These are phyloP conservation scores for Euphorbia schlechtendalii DNA, from an alignment of 441 rosid genomes.

Conservation along the genomic window DNA sequence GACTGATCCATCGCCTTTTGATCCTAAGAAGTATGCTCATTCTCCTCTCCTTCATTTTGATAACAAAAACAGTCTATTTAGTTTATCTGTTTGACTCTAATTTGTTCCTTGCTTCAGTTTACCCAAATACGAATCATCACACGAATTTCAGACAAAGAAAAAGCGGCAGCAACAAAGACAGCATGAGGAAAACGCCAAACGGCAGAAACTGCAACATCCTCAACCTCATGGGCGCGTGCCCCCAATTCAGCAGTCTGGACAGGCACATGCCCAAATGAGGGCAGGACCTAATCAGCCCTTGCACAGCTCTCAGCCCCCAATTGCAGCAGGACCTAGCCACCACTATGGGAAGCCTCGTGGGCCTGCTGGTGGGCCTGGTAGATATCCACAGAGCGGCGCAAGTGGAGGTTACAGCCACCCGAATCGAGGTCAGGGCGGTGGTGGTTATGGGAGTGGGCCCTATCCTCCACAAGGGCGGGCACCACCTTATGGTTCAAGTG, in stretches of 20 bases:
- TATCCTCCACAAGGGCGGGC: constrained; percentile 50
- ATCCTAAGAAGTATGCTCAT: constrained; percentile 68
- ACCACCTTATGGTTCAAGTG: constrained; percentile 40
- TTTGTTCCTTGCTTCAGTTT: constrained; percentile 43
- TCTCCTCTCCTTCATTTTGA: not conserved
- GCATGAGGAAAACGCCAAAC: constrained; percentile 78
- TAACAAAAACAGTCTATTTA: no score
- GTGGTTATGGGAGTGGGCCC: constrained; percentile 35
- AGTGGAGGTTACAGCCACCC: constrained; percentile 63
- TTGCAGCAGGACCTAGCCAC: constrained; percentile 61
- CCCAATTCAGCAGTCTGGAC: constrained; percentile 79
- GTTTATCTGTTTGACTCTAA: not conserved
- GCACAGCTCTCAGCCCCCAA: constrained; percentile 59
- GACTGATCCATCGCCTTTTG: constrained; percentile 93
- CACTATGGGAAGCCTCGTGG: constrained; percentile 68
- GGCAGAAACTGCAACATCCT: constrained; percentile 80
- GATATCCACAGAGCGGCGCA: constrained; percentile 58
- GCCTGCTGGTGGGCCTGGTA: constrained; percentile 67
- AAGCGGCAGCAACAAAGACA: constrained; percentile 90
- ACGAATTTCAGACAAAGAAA: constrained; percentile 96
- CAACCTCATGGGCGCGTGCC: constrained; percentile 76
- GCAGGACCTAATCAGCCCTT: constrained; percentile 69
- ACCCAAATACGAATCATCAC: constrained; percentile 92
- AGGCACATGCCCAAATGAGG: constrained; percentile 56
- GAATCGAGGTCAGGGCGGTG: constrained; percentile 58